These are phyloP conservation scores for Pythium diclinum DNA, from an alignment of 352 stramenopile genomes.

Conservation along the genomic window DNA sequence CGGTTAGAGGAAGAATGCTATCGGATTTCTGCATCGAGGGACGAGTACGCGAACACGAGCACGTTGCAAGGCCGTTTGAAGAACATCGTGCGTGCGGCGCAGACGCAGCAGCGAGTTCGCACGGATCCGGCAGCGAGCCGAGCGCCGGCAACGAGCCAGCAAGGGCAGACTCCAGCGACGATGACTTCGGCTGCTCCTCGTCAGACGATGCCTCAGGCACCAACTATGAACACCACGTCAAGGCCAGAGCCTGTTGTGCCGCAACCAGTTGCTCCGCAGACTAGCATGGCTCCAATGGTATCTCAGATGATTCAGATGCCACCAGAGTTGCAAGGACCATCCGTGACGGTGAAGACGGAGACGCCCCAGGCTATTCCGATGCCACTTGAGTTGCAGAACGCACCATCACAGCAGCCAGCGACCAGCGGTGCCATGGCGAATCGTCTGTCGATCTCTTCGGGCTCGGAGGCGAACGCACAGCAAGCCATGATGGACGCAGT, in stretches of 20 bases:
- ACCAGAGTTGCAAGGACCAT: conserved; percentile 48
- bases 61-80: conserved; percentile 96
- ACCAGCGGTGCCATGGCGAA: not conserved
- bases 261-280: not conserved
- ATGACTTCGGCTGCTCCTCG: conserved; percentile 13
- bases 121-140: conserved; percentile 8
- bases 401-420: not conserved
- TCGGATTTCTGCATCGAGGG: conserved; percentile 76
- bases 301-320: conserved; percentile 76
- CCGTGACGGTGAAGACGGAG: conserved; percentile 32
- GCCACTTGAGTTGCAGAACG: conserved; percentile 28
- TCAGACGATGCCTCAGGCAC: conserved; percentile 13
- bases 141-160: conserved; percentile 13
- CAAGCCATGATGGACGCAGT: conserved; percentile 23
- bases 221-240: conserved; percentile 12
- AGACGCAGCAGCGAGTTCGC: conserved; percentile 58
- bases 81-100: conserved; percentile 87
- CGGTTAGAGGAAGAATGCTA: conserved; percentile 97
- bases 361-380: conserved; percentile 30
- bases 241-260: conserved; percentile 5
- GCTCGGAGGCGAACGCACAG: not conserved
- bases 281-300: conserved; percentile 6
- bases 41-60: conserved; percentile 94
- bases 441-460: conserved; percentile 9
- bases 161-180: conserved; percentile 24